Evolutionary conservation across 768 basidiomycete genomes (phyloP).

Genomic region (Lanmaoa pseudosensibilis): DNA sequence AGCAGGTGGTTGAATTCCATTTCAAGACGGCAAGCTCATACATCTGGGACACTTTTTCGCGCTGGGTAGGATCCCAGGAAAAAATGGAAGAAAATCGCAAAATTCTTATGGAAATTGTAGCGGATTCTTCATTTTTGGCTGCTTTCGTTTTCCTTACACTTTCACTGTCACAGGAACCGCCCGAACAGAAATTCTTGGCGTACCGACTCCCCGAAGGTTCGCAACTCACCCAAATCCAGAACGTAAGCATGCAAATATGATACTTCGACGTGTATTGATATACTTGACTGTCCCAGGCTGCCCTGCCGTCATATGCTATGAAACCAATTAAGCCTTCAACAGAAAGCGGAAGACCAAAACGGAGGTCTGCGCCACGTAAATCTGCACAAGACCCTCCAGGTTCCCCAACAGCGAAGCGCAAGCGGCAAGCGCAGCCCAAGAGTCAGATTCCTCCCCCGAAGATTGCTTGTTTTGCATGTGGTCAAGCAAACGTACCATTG

Average conservation of each 20-base stretch:
- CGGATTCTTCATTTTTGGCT: not conserved
- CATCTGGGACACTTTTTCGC: constrained; percentile 57
- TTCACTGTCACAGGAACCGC: constrained; percentile 36
- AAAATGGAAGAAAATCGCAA: constrained; percentile 50
- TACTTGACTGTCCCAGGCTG: constrained; percentile 35
- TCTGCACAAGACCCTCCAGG: constrained; percentile 22
- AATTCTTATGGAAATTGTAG: constrained; percentile 48
- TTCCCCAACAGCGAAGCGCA: constrained; percentile 40
- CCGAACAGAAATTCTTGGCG: constrained; percentile 52
- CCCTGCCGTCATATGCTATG: constrained; percentile 50
- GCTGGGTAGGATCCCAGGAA: constrained; percentile 62
- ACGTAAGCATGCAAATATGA: constrained; percentile 38
- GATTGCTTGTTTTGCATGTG: constrained; percentile 60
- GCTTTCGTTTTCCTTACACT: not conserved
- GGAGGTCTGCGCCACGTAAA: constrained; percentile 37
- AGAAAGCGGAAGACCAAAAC: constrained; percentile 37
- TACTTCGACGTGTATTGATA: not conserved
- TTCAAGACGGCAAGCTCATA: constrained; percentile 47
- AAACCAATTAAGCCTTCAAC: constrained; percentile 56
- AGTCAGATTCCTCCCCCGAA: constrained; percentile 37
- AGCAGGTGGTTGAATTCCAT: constrained; percentile 45
- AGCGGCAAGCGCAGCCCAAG: constrained; percentile 38
- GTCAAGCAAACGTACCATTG: constrained; percentile 70
- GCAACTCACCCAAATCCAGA: constrained; percentile 58
- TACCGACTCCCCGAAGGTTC: constrained; percentile 57